Evolutionary conservation across 768 basidiomycete species (phyloP), one percentile per base, ranked within the genome.

Genomic region (Clavaria fumosa): DNA sequence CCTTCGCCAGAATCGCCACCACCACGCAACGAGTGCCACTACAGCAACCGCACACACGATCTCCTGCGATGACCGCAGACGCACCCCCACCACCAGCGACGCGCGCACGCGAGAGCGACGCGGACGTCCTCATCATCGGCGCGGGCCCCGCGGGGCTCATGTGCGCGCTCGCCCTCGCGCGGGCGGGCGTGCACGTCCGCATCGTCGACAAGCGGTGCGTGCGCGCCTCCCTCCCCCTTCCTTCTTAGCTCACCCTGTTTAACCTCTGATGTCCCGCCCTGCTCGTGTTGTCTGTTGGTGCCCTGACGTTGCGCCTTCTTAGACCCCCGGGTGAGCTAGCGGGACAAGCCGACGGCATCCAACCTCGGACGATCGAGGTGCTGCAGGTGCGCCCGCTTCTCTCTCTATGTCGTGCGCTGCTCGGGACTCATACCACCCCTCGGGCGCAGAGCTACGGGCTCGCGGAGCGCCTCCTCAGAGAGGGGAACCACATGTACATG

Each of bases 401-500:
- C 14, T 20, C 21, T 23, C 9, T 5, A 7, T 34, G n/a, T n/a
- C n/a, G n/a, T n/a, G 12, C 24, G 34, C 10, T 22, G 14, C 12
- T 9, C 4, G n/a, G 32, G 4, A 22, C 20, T 11, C 9, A 31
- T 23, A 33, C 6, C 20, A 35, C 15, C 3, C 17, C 14, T 11
- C 35, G 14, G 6, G 20, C 11, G 7, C 36, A 84, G 80, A 85
- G 80, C 43, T 84, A 85, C 55, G 82, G 81, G 4, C 64, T 85
- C 4, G 77, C 69, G 0, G 74, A 81, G 12, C 64, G 69, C 3
- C 48, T 85, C 15, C 42, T 83, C 18, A 62, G 55, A 27, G 69
- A 81, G 47, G 79, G 71, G 4, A 73, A 71, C 41, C 76, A 79
- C 34, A 63, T 85, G 64, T 70, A 80, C 42, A 66, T 70, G 55